Evolutionary conservation across 371 early-diverging fungal species (phyloP), one percentile per base, ranked within the genome.

Genomic region (Rhizopus sp.): DNA sequence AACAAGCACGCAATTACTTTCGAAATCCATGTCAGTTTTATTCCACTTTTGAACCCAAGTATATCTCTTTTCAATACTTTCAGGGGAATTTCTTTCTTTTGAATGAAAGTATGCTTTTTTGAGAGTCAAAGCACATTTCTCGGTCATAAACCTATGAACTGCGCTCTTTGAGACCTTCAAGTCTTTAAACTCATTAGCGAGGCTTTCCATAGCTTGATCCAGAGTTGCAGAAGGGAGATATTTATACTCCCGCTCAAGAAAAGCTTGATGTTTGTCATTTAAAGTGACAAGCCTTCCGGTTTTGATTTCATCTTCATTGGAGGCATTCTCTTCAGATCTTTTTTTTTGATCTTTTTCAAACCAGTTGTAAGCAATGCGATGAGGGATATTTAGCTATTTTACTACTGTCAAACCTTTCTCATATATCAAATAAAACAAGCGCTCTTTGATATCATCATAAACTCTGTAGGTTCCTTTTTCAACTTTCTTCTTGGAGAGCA

Each of bases 71-170:
- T 57, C 16, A 40, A 57, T 57, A 59, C 64, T 16, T 64, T 53
- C 34, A 72, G 53, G 47, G 60, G 57, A 23, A 70, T 68, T 33
- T 65, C 57, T 57, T 76, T 57, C 57, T 31, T 39, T 33, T 16
- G 57, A 56, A 30, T 48, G 57, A 48, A 56, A 49, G 47, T 56
- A 39, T 38, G 35, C 38, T 39, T 37, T 23, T 42, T 49, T 57
- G 31, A 56, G 33, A 13, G 39, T 42, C n/a, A 53, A 23, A 29
- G 29, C 47, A 40, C 40, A 59, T 15, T 53, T 15, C 3, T 6
- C 40, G 35, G 48, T 47, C 46, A 59, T 53, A 47, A 59, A 59
- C 15, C 51, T 52, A 35, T 53, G 31, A 39, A 59, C 53, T 5
- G 47, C 0, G 0, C 47, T 32, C 46, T 50, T 49, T 3, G 7